Evolutionary conservation across 2,329 filamentous ascomycete species (phyloP), one percentile per base, ranked within the genome.

Genomic region (Trichoderma harzianum): DNA sequence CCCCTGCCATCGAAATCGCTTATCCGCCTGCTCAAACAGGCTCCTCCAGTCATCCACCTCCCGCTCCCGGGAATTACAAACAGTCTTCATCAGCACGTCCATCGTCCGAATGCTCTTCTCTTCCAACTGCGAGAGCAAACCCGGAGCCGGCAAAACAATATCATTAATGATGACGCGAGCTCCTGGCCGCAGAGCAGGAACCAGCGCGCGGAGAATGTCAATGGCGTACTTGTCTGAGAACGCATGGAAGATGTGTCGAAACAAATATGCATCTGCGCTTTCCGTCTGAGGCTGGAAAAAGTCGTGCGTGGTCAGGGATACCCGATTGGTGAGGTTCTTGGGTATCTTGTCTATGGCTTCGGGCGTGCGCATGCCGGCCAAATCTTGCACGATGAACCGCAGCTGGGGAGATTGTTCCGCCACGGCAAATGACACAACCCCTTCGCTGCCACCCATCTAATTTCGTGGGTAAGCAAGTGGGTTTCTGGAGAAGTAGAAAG

Each of bases 1-100:
- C 5, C 80, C 78, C 74, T 80, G 77, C 74, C 81, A 82, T 24
- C 78, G 77, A 63, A 85, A 85, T 0, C 82, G 74, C 24, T 74
- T 66, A 73, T 83, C 80, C 0, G 81, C 83, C 43, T 76, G 74
- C 43, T 74, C 47, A 73, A 87, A 86, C 51, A 87, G 67, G 21
- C 76, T 77, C 67, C 75, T 74, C 75, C 85, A 87, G 73, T 86
- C 84, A 4, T 74, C 78, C 61, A 82, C 79, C 34, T 81, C 82
- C 47, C 47, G 47, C n/a, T 53, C 21, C 0, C 47, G 11, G 2
- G 47, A 53, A 53, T 53, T 53, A 24, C 47, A 53, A 21, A 53
- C 47, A 14, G 47, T 2, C n/a, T 53, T 53, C 47, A 53, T 24
- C 21, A 53, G 5, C 11, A 53, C 47, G 14, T 53, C 47, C 47